Base-by-base conservation (phyloP, 139 green algal species). In the Chlamydomonas urium region DNA sequence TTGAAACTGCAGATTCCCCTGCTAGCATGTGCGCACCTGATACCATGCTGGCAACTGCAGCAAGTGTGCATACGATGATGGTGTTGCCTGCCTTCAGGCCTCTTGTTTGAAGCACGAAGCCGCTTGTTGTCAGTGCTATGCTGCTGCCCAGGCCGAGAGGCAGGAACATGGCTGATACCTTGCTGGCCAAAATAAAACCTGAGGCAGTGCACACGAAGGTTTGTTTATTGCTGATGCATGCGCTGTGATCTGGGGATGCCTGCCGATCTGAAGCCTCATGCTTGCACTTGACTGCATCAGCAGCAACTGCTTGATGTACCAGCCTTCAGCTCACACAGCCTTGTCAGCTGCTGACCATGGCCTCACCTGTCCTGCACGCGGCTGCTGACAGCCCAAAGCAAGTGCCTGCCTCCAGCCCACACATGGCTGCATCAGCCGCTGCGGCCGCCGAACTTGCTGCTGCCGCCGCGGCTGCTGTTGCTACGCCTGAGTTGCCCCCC, bases 81-180 rank as follows among this genome's bases (percentile, higher is more conserved):
- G 83, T 88, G 62, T 85, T 86, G 47, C 92, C 92, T 19, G 89
- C 83, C 77, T 97, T 96, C 26, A 97, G 79, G 17, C 89, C 92
- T 1, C 79, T 61, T 3, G 91, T 97, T 59, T 84, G 90, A 65
- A 94, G 81, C 32, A 93, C 66, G 66, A 95, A 95, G 37, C 92
- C 91, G 48, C 38, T 74, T 45, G 69, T 82, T 36, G 85, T 89
- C 17, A 97, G 80, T 1, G 26, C 61, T 19, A 93, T 62, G 47
- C 73, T 82, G 38, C 42, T 71, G 0, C 66, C 73, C n/a, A 97
- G 72, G 8, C 91, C 91, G 24, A 87, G n/a, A 0, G 84, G 83
- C 8, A 79, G 72, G 33, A 78, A 90, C 56, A 90, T 34, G 63
- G 67, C 74, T 2, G 67, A 73, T 59, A 73, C 37, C 59, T 67